Evolutionary conservation across 2,329 filamentous ascomycete species (phyloP), one percentile per base, ranked within the genome.

Genomic region (Botrytis deweyae): DNA sequence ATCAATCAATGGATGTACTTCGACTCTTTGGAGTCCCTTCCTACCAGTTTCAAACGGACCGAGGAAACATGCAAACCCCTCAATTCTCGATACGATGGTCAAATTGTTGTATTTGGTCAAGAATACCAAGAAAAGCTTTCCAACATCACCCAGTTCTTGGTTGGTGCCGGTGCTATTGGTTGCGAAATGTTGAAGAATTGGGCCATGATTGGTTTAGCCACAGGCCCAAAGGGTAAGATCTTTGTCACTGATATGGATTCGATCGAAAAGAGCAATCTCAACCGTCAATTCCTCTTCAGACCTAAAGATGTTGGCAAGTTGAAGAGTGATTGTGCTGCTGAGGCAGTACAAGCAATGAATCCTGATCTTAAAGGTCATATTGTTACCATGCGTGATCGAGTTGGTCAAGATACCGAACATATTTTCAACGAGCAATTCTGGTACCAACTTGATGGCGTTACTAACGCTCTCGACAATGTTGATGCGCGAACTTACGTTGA

Each of bases 121-220:
- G 93, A 97, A 76, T 99, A 91, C 83, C 96, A 99, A 83, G 92
- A 97, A 70, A 98, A 97, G 87, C 88, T 99, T 78, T 89, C 92
- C 75, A 97, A 98, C 80, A 84, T 96, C 75, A 96, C 91, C 80
- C 90, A 98, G 80, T 99, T 99, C 86, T 87, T 99, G 72, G 96
- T 99, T 74, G 96, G 96, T 78, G 94, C 96, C 65, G 96, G 96
- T 79, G 96, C 97, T 76, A 99, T 99, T 82, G 96, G 96, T 64
- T 99, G 96, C 81, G 96, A 99, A 82, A 99, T 98, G 92, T 86
- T 99, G 78, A 99, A 99, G 89, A 98, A 98, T 83, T 99, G 96
- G 95, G 95, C 97, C 52, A 97, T 99, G 95, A 97, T 98, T 82
- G 96, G 96, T 78, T 87, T 99, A 44, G 95, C 92, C 63, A 93